Percentiles rank a stretch among this genome's conserved stretches.
These are phyloP conservation scores for Mayamaea pseudoterrestris DNA, from an alignment of 108 stramenopile species.

Conservation along the genomic window DNA sequence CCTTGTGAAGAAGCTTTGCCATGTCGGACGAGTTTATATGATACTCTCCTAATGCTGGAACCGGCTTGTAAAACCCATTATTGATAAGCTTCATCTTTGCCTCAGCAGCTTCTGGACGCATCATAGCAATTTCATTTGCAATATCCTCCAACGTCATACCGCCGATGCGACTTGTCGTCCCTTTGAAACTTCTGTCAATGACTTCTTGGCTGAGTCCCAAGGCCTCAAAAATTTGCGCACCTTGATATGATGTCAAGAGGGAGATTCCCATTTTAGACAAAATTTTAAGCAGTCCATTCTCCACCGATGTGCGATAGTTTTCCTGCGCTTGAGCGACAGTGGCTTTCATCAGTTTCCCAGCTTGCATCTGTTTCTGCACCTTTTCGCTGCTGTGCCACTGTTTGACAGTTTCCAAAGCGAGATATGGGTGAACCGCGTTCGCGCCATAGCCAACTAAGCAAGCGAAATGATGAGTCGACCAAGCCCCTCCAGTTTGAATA, in stretches of 20 bases:
- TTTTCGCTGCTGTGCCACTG: slow-evolving; percentile 67
- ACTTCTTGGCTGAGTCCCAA: slow-evolving; percentile 86
- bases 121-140: slow-evolving; percentile 69
- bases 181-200: slow-evolving; percentile 85
- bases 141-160: slow-evolving; percentile 65
- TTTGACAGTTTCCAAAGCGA: slow-evolving; percentile 91
- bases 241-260: slow-evolving; percentile 85
- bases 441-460: slow-evolving; percentile 92
- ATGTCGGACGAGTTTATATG: slow-evolving; percentile 90
- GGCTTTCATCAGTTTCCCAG: slow-evolving; percentile 59
- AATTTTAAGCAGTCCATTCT: slow-evolving; percentile 89
- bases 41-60: slow-evolving; percentile 84
- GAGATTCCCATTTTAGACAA: slow-evolving; percentile 94
- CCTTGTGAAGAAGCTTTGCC: slow-evolving; percentile 84
- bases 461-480: slow-evolving; percentile 93
- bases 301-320: slow-evolving; percentile 84
- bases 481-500: slow-evolving; percentile 86
- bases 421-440: slow-evolving; percentile 90
- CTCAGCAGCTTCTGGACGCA: slow-evolving; percentile 66
- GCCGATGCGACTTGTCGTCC: slow-evolving; percentile 86
- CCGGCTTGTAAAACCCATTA: slow-evolving; percentile 87
- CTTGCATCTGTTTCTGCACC: slow-evolving; percentile 76
- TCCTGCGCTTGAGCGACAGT: slow-evolving; percentile 78
- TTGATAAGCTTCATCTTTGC: slow-evolving; percentile 73
- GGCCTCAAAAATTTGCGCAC: slow-evolving; percentile 95